Conservation (phyloP, 2,329 filamentous ascomycete species). For the Diaporthe citriasiana region DNA sequence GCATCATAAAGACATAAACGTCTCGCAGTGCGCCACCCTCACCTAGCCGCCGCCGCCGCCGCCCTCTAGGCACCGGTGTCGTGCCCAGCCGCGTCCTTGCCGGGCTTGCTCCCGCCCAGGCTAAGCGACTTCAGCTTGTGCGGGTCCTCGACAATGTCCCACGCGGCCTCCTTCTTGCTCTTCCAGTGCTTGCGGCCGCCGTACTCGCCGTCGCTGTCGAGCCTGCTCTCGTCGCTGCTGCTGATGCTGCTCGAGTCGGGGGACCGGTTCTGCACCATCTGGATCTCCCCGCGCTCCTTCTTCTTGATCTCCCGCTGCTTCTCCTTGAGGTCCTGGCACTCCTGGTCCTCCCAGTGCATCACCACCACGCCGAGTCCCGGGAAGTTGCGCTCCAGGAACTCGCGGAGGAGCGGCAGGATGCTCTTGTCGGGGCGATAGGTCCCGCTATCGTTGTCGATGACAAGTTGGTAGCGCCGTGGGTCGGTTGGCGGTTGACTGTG, state of each 20-base stretch:
- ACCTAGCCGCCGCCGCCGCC: not conserved
- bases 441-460: conserved; percentile 96
- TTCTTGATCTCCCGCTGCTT: conserved; percentile 83
- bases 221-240: conserved; percentile 65
- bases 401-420: conserved; percentile 78
- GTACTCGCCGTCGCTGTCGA: conserved; percentile 58
- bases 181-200: conserved; percentile 50
- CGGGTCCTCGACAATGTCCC: conserved; percentile 66
- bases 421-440: conserved; percentile 91
- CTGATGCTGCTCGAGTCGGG: conserved; percentile 63
- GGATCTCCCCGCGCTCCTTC: conserved; percentile 64
- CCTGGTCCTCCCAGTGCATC: conserved; percentile 84
- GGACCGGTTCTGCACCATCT: conserved; percentile 71
- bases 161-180: conserved; percentile 67
- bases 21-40: not conserved
- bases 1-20: not conserved
- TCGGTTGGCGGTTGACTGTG: conserved; percentile 58
- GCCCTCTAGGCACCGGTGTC: conserved; percentile 1
- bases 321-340: conserved; percentile 81
- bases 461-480: conserved; percentile 80
- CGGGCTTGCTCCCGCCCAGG: conserved; percentile 16
- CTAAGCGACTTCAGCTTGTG: conserved; percentile 55
- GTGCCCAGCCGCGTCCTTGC: not conserved
- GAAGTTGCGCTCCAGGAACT: conserved; percentile 80
- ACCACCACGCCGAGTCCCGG: conserved; percentile 81